Evolutionary conservation across 768 basidiomycete species (phyloP), one percentile per base, ranked within the genome.

Genomic region (Termitomyces sp.): DNA sequence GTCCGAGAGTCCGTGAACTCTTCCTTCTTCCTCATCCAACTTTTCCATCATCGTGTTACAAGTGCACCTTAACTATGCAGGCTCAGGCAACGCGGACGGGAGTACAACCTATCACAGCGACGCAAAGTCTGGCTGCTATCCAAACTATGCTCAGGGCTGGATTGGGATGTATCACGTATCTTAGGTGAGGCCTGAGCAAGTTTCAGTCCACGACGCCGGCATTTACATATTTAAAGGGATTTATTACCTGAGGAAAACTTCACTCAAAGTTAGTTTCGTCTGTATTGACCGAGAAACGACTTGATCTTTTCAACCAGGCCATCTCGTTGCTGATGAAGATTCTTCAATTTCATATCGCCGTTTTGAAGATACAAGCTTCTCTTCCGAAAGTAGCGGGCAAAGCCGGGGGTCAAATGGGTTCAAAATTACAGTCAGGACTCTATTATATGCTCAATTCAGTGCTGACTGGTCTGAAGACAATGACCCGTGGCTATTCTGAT

Each of bases 181-280:
- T 92, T 56, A 82, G 89, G 89, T 84, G 61, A 37, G 16, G 16
- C 16, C 7, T 17, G 35, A 32, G 57, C 40, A 10, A 27, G 3
- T 35, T 17, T 17, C 34, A 14, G 21, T 49, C 49, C 47, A 23
- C 2, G 4, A 5, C n/a, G 19, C 23, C 16, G 5, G 17, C 34
- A 39, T n/a, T 43, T 7, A 52, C 14, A 3, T 12, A 27, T 32
- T 44, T 34, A 2, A 49, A 91, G 89, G 65, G 86, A 89, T 63
- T 68, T 92, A 9, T 76, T 92, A 9, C 90, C 90, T 6, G 83
- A 84, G 41, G 90, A 91, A 53, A 91, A 91, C 65, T 92, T 91
- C 64, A 77, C 79, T 11, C 79, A 84, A 67, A 84, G 89, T 86
- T 59, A 51, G 70, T 57, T 23, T 23, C 11, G 16, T 34, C 41